Evolutionary conservation across 2,329 filamentous ascomycete genomes (phyloP).

Genomic region (Fusarium sororula): DNA sequence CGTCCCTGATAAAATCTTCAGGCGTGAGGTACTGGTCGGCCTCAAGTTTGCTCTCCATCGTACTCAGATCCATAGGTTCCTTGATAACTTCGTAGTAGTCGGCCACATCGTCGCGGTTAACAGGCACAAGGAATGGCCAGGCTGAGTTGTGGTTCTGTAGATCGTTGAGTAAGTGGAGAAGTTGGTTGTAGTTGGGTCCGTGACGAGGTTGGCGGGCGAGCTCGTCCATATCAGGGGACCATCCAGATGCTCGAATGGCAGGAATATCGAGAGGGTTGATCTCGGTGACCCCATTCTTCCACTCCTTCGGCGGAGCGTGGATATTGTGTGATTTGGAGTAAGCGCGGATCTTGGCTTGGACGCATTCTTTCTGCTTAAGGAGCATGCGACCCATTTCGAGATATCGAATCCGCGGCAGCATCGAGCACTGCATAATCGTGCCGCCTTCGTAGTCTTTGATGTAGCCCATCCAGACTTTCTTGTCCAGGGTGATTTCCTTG

Average conservation of each 20-base stretch:
- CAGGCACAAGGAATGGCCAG: conserved; percentile 94
- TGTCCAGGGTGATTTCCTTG: conserved; percentile 94
- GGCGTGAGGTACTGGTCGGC: conserved; percentile 90
- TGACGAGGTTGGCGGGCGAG: conserved; percentile 93
- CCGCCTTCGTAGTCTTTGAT: conserved; percentile 99
- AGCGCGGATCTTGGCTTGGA: conserved; percentile 92
- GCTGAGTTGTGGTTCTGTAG: conserved; percentile 92
- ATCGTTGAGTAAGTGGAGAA: conserved; percentile 91
- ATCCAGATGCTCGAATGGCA: conserved; percentile 90
- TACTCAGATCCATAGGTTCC: conserved; percentile 94
- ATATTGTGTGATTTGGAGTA: conserved; percentile 89
- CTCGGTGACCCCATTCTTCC: conserved; percentile 76
- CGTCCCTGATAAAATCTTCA: conserved; percentile 91
- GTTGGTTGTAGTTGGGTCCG: conserved; percentile 94
- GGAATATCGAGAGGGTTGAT: conserved; percentile 89
- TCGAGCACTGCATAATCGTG: conserved; percentile 98
- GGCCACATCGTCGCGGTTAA: conserved; percentile 95
- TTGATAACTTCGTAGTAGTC: conserved; percentile 99
- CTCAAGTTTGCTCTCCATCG: conserved; percentile 96
- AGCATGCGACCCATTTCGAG: conserved; percentile 93
- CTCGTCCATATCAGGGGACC: conserved; percentile 98
- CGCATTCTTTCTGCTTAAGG: conserved; percentile 94
- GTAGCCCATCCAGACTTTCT: conserved; percentile 96
- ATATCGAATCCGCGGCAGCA: conserved; percentile 95
- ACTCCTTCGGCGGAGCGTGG: conserved; percentile 85